Evolutionary conservation across 2,329 filamentous ascomycete genomes (phyloP).

Genomic region (Xylaria digitata): DNA sequence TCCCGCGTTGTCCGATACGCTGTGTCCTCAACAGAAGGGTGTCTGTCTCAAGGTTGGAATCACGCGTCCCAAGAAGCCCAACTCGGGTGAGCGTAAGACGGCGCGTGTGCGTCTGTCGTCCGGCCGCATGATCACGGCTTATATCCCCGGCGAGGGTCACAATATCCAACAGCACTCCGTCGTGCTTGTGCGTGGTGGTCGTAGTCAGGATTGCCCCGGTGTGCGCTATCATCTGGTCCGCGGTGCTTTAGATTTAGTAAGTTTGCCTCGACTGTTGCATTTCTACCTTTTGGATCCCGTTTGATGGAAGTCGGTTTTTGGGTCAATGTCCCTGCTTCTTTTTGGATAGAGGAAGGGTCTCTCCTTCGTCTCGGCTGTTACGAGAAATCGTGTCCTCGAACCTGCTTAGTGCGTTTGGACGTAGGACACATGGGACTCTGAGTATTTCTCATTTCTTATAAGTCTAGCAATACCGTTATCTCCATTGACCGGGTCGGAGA

Average conservation of each 20-base stretch:
- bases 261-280: slow-evolving; percentile 54
- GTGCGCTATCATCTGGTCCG: slow-evolving; percentile 95
- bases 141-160: slow-evolving; percentile 97
- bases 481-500: background rate
- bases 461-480: too few species aligned
- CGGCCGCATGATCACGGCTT: slow-evolving; percentile 88
- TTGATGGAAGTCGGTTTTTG: background rate
- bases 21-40: slow-evolving; percentile 88
- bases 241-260: slow-evolving; percentile 91
- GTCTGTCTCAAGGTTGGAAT: slow-evolving; percentile 95
- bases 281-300: background rate
- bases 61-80: slow-evolving; percentile 97
- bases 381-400: too few species aligned
- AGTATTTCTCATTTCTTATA: background rate
- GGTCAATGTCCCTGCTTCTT: too few species aligned
- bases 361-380: too few species aligned
- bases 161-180: slow-evolving; percentile 99
- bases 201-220: slow-evolving; percentile 97
- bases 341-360: too few species aligned
- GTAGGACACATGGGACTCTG: background rate
- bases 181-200: slow-evolving; percentile 91
- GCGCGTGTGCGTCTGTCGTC: slow-evolving; percentile 90
- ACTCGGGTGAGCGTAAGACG: slow-evolving; percentile 96
- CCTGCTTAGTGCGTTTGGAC: background rate
- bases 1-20: slow-evolving; percentile 77